phyloP scores from a whole-genome alignment of 164 flowering plant genomes.

The Protea cynaroides region DNA sequence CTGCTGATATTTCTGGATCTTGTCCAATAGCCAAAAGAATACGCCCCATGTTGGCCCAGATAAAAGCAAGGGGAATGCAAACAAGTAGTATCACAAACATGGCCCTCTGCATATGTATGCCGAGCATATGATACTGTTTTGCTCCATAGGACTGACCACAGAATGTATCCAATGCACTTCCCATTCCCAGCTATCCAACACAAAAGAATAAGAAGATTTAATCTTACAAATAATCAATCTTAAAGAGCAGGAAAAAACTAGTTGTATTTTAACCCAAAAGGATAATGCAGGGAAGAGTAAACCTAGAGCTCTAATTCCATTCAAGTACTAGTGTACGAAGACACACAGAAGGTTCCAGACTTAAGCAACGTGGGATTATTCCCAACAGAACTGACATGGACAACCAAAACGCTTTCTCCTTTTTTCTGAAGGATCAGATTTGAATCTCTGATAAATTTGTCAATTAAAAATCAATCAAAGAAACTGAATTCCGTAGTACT shows the following conservation, averaged over 20 bases:
- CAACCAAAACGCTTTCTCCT: no score
- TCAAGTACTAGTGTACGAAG: no score
- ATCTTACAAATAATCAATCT: no score
- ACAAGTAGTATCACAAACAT: conserved; percentile 19
- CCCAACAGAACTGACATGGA: no score
- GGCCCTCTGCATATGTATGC: conserved; percentile 28
- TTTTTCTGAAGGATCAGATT: not conserved
- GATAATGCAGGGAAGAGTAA: no score
- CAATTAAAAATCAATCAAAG: not conserved
- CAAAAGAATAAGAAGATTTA: not conserved
- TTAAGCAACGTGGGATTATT: no score
- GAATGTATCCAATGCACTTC: conserved; percentile 30
- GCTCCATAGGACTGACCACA: conserved; percentile 34
- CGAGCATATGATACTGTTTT: conserved; percentile 32
- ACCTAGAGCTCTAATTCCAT: no score
- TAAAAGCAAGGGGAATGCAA: conserved; percentile 18
- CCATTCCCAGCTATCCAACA: conserved; percentile 24
- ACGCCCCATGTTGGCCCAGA: conserved; percentile 18
- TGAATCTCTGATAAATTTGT: not conserved
- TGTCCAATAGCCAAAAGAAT: conserved; percentile 21
- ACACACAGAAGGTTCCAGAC: no score
- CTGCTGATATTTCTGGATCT: conserved; percentile 17
- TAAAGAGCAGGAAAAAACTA: no score
- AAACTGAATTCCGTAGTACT: not conserved
- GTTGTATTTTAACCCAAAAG: no score